Conservation (phyloP, 2,329 filamentous ascomycete genomes). For the Fusarium verrucosum region DNA sequence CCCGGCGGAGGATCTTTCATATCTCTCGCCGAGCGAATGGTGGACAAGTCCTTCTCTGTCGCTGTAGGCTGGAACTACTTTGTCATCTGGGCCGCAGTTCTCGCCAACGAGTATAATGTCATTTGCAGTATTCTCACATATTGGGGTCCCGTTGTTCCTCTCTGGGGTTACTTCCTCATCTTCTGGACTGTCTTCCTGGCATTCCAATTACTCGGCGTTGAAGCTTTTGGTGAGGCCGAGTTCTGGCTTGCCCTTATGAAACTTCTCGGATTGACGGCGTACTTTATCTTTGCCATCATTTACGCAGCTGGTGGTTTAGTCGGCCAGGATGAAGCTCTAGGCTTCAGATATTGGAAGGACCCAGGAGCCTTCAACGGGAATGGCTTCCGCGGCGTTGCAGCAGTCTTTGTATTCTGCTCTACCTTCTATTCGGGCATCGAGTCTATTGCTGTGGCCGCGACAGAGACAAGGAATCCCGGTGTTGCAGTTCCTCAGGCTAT, state of each 20-base stretch:
- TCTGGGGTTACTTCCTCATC: slow-evolving; percentile 76
- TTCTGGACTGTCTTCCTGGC: slow-evolving; percentile 76
- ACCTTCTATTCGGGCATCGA: slow-evolving; percentile 76
- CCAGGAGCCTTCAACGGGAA: slow-evolving; percentile 74
- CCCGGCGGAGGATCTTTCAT: slow-evolving; percentile 77
- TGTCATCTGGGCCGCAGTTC: slow-evolving; percentile 71
- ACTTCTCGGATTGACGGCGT: slow-evolving; percentile 73
- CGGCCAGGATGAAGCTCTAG: slow-evolving; percentile 66
- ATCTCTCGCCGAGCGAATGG: slow-evolving; percentile 74
- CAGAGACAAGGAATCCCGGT: slow-evolving; percentile 67
- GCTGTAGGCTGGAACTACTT: slow-evolving; percentile 79
- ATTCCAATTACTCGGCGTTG: slow-evolving; percentile 76
- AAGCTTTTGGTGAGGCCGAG: slow-evolving; percentile 80
- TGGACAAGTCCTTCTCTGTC: slow-evolving; percentile 74
- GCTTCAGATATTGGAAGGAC: slow-evolving; percentile 76
- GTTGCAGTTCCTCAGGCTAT: slow-evolving; percentile 66
- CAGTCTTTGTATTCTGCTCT: slow-evolving; percentile 74
- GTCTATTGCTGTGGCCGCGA: slow-evolving; percentile 70
- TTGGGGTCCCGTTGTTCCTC: slow-evolving; percentile 68
- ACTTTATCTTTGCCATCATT: slow-evolving; percentile 78
- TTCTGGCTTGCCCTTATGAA: slow-evolving; percentile 83
- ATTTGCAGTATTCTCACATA: slow-evolving; percentile 72
- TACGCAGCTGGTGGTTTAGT: slow-evolving; percentile 74
- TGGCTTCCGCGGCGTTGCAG: slow-evolving; percentile 72
- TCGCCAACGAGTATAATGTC: slow-evolving; percentile 77